Base-by-base conservation (phyloP, 257 asterid species). In the Lantana camara region DNA sequence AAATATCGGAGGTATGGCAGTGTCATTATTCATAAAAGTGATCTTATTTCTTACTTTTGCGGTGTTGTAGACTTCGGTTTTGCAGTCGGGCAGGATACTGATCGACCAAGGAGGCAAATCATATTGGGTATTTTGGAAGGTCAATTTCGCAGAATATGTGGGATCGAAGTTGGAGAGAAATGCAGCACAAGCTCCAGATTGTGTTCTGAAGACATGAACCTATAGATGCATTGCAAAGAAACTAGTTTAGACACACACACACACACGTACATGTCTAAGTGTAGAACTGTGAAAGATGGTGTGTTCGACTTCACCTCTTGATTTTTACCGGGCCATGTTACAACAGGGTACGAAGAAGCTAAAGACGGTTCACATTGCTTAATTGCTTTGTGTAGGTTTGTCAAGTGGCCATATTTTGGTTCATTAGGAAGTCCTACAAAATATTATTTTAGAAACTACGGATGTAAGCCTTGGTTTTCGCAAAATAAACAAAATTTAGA, bases 51-150 rank as follows among this genome's bases (percentile, higher is more conserved):
- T 75, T 80, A 86, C 96, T 77, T 21, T 74, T 35, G 96, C 96
- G 9, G 96, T 86, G 83, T 86, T 89, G 80, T 72, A 86, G 59
- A 79, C 90, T 17, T 67, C 95, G 4, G 79, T 89, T 68, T 80
- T 84, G 88, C 96, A 89, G 72, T 86, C 95, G 0, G 95, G 96
- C 52, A 89, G 84, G 63, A 89, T 86, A 76, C 93, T 86, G 73
- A 89, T 81, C 9, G 96, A 89, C 96, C 96, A 89, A 22, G 96
- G 86, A 69, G 95, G 96, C 73, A 89, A 45, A 67, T 80, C 77
- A 37, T 89, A 82, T 48, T 75, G 85, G 63, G 21, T 40, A 70
- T 84, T 79, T 48, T 73, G 80, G 68, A 86, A 86, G 44, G 76
- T 82, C 70, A 86, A 70, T 63, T 69, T 80, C 0, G 79, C 77